A percentile compares a stretch with the other conserved stretches of the same genome.
Evolutionary conservation across 495 filamentous ascomycete genomes (phyloP).

Genomic region (Amphirosellinia nigrospora): DNA sequence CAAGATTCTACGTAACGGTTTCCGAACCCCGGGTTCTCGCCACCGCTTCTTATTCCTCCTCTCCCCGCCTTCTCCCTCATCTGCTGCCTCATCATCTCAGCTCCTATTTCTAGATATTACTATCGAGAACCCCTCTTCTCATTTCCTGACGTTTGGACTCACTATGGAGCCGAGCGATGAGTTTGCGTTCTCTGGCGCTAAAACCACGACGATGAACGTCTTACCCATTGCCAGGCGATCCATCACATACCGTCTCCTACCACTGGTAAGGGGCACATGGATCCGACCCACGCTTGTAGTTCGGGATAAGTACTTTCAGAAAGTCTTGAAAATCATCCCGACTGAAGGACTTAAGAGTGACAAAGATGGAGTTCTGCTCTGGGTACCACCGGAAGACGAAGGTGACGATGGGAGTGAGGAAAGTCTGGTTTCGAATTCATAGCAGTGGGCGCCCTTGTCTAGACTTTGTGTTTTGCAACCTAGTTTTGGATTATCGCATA

Average conservation of each 20-base stretch:
- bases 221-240: constrained; percentile 76
- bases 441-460: not conserved
- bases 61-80: constrained; percentile 24
- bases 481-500: not conserved
- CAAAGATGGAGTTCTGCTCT: constrained; percentile 73
- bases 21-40: constrained; percentile 89
- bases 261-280: constrained; percentile 66
- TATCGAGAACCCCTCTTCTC: constrained; percentile 92
- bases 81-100: constrained; percentile 27
- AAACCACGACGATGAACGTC: constrained; percentile 75
- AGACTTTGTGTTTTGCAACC: not conserved
- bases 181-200: constrained; percentile 92
- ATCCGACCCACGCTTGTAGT: constrained; percentile 75
- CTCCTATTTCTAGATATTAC: constrained; percentile 63
- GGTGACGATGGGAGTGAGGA: constrained; percentile 34
- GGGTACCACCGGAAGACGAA: constrained; percentile 60
- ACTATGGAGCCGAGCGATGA: constrained; percentile 90
- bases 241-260: constrained; percentile 73
- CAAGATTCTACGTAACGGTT: constrained; percentile 76
- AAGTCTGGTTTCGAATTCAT: constrained; percentile 3
- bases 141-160: constrained; percentile 90
- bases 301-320: constrained; percentile 88
- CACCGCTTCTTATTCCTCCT: constrained; percentile 55
- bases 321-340: constrained; percentile 74
- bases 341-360: constrained; percentile 74